These are phyloP conservation scores for Lagerstroemia speciosa DNA, from an alignment of 345 rosid genomes.

Conservation along the genomic window DNA sequence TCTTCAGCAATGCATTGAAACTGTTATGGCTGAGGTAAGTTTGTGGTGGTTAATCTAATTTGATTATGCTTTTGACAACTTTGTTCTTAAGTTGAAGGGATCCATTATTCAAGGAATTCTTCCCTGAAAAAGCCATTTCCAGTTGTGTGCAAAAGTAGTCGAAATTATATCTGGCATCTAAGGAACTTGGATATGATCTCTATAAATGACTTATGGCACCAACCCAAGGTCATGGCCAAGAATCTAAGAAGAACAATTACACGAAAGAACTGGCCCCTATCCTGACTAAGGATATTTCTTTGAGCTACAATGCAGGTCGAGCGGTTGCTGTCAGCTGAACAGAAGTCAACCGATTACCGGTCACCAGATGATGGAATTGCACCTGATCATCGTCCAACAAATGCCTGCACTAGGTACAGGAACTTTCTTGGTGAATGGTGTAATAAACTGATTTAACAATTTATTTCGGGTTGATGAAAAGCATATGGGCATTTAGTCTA, in stretches of 20 bases:
- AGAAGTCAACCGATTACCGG: slow-evolving; percentile 79
- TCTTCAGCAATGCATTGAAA: slow-evolving; percentile 98
- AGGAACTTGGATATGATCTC: too few species aligned
- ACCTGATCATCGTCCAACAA: slow-evolving; percentile 97
- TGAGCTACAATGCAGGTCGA: slow-evolving; percentile 42
- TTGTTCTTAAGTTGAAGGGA: not conserved
- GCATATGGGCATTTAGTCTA: not conserved
- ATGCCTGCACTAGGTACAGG: slow-evolving; percentile 81
- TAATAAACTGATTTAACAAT: not conserved
- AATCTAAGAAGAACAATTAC: not conserved
- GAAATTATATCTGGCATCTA: not conserved
- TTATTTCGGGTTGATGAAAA: not conserved
- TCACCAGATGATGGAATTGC: slow-evolving; percentile 93
- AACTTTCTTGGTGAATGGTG: not conserved
- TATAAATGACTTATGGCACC: not conserved
- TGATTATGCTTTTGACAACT: not conserved
- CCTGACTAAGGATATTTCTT: not conserved
- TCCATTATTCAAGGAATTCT: not conserved
- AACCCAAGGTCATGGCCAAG: not conserved
- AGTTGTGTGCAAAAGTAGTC: not conserved
- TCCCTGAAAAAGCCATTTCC: too few species aligned
- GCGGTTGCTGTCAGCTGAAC: slow-evolving; percentile 86
- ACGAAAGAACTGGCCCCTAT: too few species aligned
- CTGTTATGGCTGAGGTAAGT: slow-evolving; percentile 98
- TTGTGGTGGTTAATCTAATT: not conserved